Conservation (phyloP, 202 grass and related monocot species). For the Carex sylvatica region DNA sequence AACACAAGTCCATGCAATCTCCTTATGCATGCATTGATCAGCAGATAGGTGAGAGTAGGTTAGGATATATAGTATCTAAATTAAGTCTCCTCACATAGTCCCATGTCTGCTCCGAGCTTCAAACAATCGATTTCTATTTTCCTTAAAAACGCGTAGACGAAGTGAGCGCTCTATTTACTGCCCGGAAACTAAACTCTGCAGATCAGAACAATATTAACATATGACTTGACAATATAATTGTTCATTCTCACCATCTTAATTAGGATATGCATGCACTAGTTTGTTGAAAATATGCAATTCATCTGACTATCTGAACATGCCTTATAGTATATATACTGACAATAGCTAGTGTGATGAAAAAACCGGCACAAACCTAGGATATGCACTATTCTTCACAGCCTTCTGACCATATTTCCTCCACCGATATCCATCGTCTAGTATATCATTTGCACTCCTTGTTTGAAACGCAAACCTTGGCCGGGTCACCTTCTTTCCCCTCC, state of each 20-base stretch:
- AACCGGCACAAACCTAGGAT: conserved; percentile 48
- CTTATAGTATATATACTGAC: background rate
- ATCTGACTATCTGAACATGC: background rate
- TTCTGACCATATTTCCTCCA: conserved; percentile 94
- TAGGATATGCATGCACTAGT: too few relatives aligned
- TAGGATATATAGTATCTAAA: background rate
- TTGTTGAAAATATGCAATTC: background rate
- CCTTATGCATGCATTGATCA: background rate
- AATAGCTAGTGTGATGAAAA: background rate
- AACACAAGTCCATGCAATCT: background rate
- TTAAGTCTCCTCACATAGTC: background rate
- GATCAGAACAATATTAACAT: background rate
- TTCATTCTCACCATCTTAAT: background rate
- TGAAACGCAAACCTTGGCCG: conserved; percentile 79
- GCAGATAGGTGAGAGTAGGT: background rate
- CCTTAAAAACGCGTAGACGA: background rate
- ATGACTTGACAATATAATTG: background rate
- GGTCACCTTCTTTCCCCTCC: conserved; percentile 51
- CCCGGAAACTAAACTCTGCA: background rate
- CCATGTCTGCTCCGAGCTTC: background rate
- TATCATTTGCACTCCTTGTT: conserved; percentile 75
- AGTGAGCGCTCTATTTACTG: background rate
- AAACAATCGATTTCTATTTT: background rate
- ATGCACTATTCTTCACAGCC: conserved; percentile 75
- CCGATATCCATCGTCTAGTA: conserved; percentile 80